Evolutionary conservation across 2,329 filamentous ascomycete genomes (phyloP), one percentile per base, ranked within the genome.

Genomic region (Polytolypa hystricis): DNA sequence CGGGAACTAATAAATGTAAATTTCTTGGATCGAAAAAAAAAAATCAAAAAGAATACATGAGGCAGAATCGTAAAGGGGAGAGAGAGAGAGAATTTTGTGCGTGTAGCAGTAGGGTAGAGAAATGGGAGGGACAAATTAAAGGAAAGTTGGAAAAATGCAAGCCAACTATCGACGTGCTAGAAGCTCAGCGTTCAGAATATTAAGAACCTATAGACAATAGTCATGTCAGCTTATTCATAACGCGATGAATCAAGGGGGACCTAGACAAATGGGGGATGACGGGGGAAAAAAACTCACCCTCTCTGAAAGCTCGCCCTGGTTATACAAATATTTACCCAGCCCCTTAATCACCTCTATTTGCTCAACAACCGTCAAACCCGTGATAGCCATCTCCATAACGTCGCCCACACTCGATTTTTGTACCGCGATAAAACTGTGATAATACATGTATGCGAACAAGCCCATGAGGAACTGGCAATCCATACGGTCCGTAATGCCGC

Each of bases 381-480:
- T 93, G 48, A 98, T 93, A 34, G 84, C 89, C 9, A 78, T 76
- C 66, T 98, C 89, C 48, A 98, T 82, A 23, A 98, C 82, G 37
- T 77, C 77, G 14, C 89, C 91, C 14, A 94, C 79, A 39, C 72
- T 85, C 26, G 82, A 78, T 60, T 89, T 85, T 69, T 94, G 78
- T 5, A 85, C 71, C 3, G 87, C 87, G 53, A 98, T 89, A 60
- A 98, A 98, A 54, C 83, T 91, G 60, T 95, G 87, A 65, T 93
- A 98, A 66, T 98, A 98, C 74, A 98, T 87, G 67, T 86, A 96
- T 11, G 89, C 77, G 53, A 98, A 96, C 63, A 94, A 91, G 6
- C 91, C 91, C 91, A 98, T 98, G 67, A 96, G 96, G 66, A 98
- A 98, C 57, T 98, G 91, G 60, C 91, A 98, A 57, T 98, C 91